These are phyloP conservation scores for Calocybe gangraenosa DNA, from an alignment of 768 basidiomycete species.

Conservation along the genomic window DNA sequence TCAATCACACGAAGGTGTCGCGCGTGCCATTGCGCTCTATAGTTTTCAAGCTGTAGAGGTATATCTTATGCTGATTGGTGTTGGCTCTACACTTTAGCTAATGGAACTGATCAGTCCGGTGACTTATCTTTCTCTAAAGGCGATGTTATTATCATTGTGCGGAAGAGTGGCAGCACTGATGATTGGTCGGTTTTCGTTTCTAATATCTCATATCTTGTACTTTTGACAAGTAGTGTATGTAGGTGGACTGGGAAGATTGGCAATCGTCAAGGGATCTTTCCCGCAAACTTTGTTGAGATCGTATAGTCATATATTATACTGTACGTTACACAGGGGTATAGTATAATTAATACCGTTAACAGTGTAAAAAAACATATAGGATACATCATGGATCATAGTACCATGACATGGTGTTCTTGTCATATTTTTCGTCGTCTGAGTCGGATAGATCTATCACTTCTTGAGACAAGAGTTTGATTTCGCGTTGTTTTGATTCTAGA, in stretches of 20 bases:
- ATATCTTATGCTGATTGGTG: slow-evolving; percentile 12
- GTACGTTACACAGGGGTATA: neutral
- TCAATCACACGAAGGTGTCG: slow-evolving; percentile 55
- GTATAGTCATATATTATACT: slow-evolving; percentile 21
- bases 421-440: slow-evolving; percentile 34
- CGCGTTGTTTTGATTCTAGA: slow-evolving; percentile 16
- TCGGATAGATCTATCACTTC: slow-evolving; percentile 10
- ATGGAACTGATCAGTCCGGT: slow-evolving; percentile 43
- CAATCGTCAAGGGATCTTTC: slow-evolving; percentile 64
- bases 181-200: slow-evolving; percentile 55
- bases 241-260: slow-evolving; percentile 80
- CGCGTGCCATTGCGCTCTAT: slow-evolving; percentile 70
- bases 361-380: too few species aligned
- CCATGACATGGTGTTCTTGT: slow-evolving; percentile 27
- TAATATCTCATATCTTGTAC: neutral
- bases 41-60: slow-evolving; percentile 75
- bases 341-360: too few species aligned
- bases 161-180: slow-evolving; percentile 67
- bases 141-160: slow-evolving; percentile 63
- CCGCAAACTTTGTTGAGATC: slow-evolving; percentile 82
- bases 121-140: slow-evolving; percentile 77
- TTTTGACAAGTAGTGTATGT: slow-evolving; percentile 1
- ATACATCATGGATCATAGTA: slow-evolving; percentile 22
- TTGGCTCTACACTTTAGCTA: slow-evolving; percentile 5
- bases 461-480: neutral